Percentiles rank a stretch among this genome's conserved stretches.
These are phyloP conservation scores for Heterobasidion annosum DNA, from an alignment of 1,284 basidiomycete genomes.

Conservation along the genomic window DNA sequence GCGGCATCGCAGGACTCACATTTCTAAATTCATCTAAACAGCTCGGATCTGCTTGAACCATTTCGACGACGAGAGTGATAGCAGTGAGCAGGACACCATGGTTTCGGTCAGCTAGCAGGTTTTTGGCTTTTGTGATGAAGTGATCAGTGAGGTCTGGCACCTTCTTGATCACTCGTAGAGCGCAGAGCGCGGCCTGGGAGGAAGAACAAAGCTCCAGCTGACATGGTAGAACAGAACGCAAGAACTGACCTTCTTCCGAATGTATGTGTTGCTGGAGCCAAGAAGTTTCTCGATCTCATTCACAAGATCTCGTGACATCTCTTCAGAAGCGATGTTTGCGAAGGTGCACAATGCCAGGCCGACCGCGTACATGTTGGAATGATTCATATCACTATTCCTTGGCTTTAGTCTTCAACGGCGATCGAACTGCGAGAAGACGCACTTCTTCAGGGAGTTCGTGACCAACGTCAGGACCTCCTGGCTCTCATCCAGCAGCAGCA, in stretches of 20 bases:
- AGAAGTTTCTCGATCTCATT: conserved; percentile 98
- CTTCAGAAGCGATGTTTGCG: conserved; percentile 97
- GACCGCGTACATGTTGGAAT: conserved; percentile 98
- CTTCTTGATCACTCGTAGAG: conserved; percentile 92
- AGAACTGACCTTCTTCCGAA: conserved; percentile 85
- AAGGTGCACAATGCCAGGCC: conserved; percentile 97
- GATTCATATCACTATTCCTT: conserved; percentile 95
- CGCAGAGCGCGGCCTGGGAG: conserved; percentile 88
- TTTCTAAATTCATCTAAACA: conserved; percentile 85
- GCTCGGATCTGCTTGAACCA: conserved; percentile 75
- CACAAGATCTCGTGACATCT: conserved; percentile 94
- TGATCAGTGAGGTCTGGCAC: conserved; percentile 96
- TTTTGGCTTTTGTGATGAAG: conserved; percentile 84
- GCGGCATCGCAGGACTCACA: conserved; percentile 32
- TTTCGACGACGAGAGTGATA: conserved; percentile 92
- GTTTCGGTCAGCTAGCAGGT: conserved; percentile 90
- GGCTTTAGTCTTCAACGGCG: neutral
- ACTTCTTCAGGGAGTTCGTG: conserved; percentile 99
- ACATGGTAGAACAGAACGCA: neutral
- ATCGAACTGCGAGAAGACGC: conserved; percentile 21
- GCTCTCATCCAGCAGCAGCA: conserved; percentile 96
- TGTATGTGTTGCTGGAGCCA: conserved; percentile 97
- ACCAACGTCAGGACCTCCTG: conserved; percentile 97
- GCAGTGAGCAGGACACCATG: conserved; percentile 94
- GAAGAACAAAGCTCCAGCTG: neutral